phyloP scores from a whole-genome alignment of 2,329 filamentous ascomycete species.

The Capronia coronata region DNA sequence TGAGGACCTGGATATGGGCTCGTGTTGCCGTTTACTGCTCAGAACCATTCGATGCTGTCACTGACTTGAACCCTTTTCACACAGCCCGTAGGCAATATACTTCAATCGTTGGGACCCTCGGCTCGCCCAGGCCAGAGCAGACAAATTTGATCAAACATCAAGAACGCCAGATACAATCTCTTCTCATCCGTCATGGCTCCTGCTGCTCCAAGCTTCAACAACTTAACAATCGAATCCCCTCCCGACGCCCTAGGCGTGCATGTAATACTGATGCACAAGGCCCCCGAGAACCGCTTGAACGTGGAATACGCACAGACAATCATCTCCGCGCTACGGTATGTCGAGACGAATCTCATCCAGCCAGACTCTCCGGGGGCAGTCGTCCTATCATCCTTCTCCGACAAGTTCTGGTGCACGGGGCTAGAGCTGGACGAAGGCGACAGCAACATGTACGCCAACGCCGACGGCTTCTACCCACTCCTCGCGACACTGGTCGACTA shows the following conservation, averaged over 20 bases:
- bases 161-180: no score
- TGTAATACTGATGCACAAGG: conserved; percentile 50
- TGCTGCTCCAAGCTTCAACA: conserved; percentile 20
- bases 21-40: no score
- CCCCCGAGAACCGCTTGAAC: conserved; percentile 50
- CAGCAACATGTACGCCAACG: conserved; percentile 50
- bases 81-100: no score
- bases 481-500: conserved; percentile 47
- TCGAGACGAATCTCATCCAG: conserved; percentile 42
- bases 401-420: conserved; percentile 42
- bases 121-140: no score
- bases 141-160: no score
- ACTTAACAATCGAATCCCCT: conserved; percentile 25
- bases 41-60: no score
- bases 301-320: conserved; percentile 48
- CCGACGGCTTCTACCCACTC: conserved; percentile 52
- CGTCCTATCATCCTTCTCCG: conserved; percentile 47
- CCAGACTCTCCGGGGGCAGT: conserved; percentile 47
- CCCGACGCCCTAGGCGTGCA: conserved; percentile 37
- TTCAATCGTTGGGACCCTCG: no score
- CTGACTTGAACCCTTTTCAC: no score
- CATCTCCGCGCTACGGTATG: conserved; percentile 44
- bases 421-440: conserved; percentile 45
- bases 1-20: no score
- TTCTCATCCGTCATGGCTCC: not conserved